Evolutionary conservation across 768 basidiomycete genomes (phyloP).

Genomic region (Agrocybe praecox): DNA sequence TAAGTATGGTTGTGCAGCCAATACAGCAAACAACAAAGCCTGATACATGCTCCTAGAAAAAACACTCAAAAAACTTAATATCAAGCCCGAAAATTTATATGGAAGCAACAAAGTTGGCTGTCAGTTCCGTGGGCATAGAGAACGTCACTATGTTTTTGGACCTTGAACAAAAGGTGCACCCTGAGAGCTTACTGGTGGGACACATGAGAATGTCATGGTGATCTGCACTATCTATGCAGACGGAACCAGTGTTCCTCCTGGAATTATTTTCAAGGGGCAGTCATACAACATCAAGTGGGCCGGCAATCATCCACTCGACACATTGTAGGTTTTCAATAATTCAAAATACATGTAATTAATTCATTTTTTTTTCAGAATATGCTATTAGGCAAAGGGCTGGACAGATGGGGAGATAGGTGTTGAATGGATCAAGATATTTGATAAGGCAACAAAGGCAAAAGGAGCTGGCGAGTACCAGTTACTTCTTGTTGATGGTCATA

Average conservation of each 20-base stretch:
- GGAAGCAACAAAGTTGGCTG: constrained; percentile 37
- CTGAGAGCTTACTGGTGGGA: constrained; percentile 30
- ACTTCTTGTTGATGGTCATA: constrained; percentile 50
- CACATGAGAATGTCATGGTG: constrained; percentile 35
- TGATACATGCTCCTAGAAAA: constrained; percentile 35
- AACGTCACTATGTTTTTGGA: constrained; percentile 31
- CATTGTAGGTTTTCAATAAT: constrained; percentile 30
- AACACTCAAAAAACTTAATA: constrained; percentile 20
- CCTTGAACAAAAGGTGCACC: constrained; percentile 17
- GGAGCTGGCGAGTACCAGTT: constrained; percentile 26
- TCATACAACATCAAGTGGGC: constrained; percentile 36
- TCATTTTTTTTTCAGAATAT: constrained; percentile 21
- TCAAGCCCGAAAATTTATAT: constrained; percentile 28
- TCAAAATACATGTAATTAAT: constrained; percentile 6
- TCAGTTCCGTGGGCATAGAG: constrained; percentile 17
- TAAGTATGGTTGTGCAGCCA: constrained; percentile 35
- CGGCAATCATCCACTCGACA: constrained; percentile 40
- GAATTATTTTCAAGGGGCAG: constrained; percentile 42
- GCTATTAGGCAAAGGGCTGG: constrained; percentile 37
- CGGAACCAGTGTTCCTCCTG: constrained; percentile 36
- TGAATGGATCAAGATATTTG: constrained; percentile 41
- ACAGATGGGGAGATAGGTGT: constrained; percentile 37
- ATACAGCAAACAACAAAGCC: constrained; percentile 31
- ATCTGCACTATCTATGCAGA: constrained; percentile 38
- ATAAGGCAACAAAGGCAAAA: constrained; percentile 37